Conservation (phyloP, 768 basidiomycete species). For the Lentinula sp. region DNA sequence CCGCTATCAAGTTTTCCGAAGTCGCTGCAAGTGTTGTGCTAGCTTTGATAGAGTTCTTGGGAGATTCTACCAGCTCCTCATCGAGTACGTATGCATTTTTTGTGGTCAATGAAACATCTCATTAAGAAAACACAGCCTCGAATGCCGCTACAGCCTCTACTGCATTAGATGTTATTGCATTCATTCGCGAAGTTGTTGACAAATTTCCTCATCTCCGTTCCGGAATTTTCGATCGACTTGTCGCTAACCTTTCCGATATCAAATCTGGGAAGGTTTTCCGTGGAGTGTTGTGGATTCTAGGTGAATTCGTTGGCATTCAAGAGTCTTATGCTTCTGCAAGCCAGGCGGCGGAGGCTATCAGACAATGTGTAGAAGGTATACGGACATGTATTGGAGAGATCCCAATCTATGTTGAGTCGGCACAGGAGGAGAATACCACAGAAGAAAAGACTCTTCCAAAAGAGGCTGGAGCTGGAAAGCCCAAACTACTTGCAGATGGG, state of each 20-base stretch:
- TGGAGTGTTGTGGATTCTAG: constrained; percentile 96
- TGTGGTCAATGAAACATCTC: background rate
- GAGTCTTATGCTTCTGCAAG: background rate
- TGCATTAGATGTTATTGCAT: constrained; percentile 89
- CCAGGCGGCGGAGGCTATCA: constrained; percentile 59
- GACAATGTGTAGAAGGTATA: constrained; percentile 68
- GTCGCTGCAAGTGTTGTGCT: constrained; percentile 95
- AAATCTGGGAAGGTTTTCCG: constrained; percentile 97
- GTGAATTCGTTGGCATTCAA: constrained; percentile 66
- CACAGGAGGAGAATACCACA: constrained; percentile 73
- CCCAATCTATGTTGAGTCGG: constrained; percentile 92
- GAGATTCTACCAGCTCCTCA: constrained; percentile 52
- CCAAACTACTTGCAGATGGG: constrained; percentile 87
- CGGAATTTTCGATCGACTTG: constrained; percentile 82
- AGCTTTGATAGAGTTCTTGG: constrained; percentile 89
- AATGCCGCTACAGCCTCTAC: constrained; percentile 68
- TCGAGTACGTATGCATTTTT: background rate
- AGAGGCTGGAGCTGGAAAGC: constrained; percentile 45
- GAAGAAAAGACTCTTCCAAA: constrained; percentile 45
- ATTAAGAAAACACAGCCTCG: background rate
- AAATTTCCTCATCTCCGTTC: constrained; percentile 87
- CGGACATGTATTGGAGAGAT: constrained; percentile 90
- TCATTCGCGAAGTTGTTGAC: constrained; percentile 83
- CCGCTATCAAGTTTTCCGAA: constrained; percentile 94
- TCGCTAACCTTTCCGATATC: constrained; percentile 75